Evolutionary conservation across 495 filamentous ascomycete genomes (phyloP).

Genomic region (Platismatia glauca): DNA sequence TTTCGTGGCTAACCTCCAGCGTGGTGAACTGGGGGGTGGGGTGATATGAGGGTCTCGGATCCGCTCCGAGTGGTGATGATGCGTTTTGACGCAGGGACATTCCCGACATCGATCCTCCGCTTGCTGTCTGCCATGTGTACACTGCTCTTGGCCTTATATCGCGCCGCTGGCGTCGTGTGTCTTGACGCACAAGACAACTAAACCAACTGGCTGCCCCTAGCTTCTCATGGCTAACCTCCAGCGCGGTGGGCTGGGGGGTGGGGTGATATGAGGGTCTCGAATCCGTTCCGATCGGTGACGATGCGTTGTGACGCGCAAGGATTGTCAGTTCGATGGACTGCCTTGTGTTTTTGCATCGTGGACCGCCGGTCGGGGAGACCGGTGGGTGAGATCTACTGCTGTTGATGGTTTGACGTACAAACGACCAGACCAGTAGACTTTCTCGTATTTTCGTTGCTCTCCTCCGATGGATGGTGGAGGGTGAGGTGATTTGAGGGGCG

Average conservation of each 20-base stretch:
- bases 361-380: no score
- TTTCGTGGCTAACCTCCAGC: neutral
- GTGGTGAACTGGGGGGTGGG: neutral
- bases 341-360: no score
- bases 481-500: neutral
- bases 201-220: neutral
- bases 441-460: no score
- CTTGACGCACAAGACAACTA: neutral
- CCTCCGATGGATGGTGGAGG: neutral
- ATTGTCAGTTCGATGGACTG: no score
- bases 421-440: neutral
- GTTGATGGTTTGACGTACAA: neutral
- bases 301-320: no score
- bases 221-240: neutral
- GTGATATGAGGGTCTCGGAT: neutral
- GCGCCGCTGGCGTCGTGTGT: neutral
- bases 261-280: neutral
- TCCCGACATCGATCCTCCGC: no score
- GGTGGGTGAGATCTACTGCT: conserved; percentile 1
- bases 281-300: neutral
- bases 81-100: no score
- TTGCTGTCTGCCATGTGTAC: no score
- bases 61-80: neutral
- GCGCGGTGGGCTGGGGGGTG: neutral
- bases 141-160: neutral